Base-by-base conservation (phyloP, 1,139 yeast species). In the Barnettozyma hawaiiensis region DNA sequence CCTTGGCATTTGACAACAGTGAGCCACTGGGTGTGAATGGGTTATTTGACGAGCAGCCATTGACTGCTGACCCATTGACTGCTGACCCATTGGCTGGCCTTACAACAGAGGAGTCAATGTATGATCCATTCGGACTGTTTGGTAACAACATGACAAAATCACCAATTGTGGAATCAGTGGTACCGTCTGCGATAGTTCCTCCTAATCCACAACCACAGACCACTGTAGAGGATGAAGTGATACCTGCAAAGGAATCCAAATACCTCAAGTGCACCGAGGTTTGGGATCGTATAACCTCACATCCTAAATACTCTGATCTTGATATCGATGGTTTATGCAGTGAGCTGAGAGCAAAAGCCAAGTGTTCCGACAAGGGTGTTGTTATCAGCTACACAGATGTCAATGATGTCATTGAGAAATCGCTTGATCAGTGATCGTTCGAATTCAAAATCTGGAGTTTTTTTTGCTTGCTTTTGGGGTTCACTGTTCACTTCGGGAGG, bases 211-310 rank as follows among this genome's bases (percentile, higher is more conserved):
- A 7, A 19, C 15, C 9, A 29, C 9, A 20, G 23, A 26, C 10
- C 8, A 11, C 22, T 10, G 21, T 21, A 16, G 52, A 61, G 5
- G 54, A 55, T 21, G 73, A 70, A 42, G 68, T 73, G 37, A 83
- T 78, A 4, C 84, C 85, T 28, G 72, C 78, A 4, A 66, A 58
- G 62, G 82, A 58, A 62, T 67, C 62, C 38, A 69, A 63, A 55
- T 60, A 70, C 53, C 63, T 86, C 64, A 75, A 78, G 57, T 92
- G 98, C 63, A 79, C 95, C 1, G 97, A 89, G 55, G 84, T 90
- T 19, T 92, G 98, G 98, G 97, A 90, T 62, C 76, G 97, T 58
- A 85, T 92, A 32, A 85, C 96, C 3, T 68, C 95, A 14, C 97
- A 92, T 70, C 97, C 98, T 28, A 80, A 84, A 61, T 92, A 90